Evolutionary conservation across 2,329 filamentous ascomycete genomes (phyloP).

Genomic region (Cryphonectria japonica): DNA sequence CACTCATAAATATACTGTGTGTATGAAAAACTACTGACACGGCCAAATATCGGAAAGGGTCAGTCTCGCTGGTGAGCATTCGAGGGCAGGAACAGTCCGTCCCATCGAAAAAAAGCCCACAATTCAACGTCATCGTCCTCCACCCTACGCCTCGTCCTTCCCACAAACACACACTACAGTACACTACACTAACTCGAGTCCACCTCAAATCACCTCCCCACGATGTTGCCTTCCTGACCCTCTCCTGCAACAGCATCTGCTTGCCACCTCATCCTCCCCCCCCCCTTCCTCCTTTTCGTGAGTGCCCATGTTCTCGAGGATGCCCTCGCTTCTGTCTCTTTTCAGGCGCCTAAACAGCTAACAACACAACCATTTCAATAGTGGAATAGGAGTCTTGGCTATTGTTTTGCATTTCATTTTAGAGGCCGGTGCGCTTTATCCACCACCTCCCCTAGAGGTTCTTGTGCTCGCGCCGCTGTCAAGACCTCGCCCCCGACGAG

Average conservation of each 20-base stretch:
- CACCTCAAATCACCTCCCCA: conserved; percentile 1
- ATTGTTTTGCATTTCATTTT: no score
- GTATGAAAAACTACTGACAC: background rate
- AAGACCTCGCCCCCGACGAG: no score
- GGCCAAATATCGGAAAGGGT: background rate
- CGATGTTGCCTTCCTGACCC: background rate
- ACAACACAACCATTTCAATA: background rate
- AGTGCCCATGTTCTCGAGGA: background rate
- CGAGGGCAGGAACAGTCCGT: conserved; percentile 8
- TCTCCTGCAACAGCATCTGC: conserved; percentile 1
- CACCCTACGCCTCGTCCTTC: background rate
- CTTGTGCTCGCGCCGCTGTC: no score
- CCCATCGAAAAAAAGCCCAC: background rate
- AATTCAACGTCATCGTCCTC: conserved; percentile 19
- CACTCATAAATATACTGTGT: background rate
- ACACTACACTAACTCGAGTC: conserved; percentile 8
- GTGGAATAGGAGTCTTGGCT: background rate
- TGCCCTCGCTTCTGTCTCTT: background rate
- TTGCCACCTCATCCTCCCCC: background rate
- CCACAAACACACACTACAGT: background rate
- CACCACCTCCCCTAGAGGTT: background rate
- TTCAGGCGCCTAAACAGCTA: background rate
- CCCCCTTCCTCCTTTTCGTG: background rate
- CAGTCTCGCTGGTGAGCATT: background rate
- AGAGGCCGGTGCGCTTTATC: background rate